Evolutionary conservation across 2,329 filamentous ascomycete genomes (phyloP).

Genomic region (Trematosphaeria pertusa): DNA sequence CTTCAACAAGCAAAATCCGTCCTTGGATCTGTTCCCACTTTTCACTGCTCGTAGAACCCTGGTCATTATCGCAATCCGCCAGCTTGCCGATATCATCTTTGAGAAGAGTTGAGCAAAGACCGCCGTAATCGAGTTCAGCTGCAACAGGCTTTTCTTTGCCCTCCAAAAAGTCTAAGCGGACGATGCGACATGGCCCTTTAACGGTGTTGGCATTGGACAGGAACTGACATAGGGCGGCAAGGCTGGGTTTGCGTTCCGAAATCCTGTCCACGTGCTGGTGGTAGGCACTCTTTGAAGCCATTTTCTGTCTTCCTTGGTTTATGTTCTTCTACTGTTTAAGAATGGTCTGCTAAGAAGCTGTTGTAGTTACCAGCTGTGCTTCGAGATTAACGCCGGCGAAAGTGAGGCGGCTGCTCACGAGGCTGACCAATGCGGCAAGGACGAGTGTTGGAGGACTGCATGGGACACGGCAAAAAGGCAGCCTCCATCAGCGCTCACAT

Average conservation of each 20-base stretch:
- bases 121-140: background rate
- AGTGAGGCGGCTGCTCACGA: too few relatives aligned
- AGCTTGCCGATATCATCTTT: background rate
- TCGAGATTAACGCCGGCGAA: too few relatives aligned
- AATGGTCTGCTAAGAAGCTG: too few relatives aligned
- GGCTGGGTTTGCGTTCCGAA: background rate
- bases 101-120: background rate
- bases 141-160: background rate
- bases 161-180: background rate
- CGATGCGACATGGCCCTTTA: background rate
- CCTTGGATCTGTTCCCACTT: background rate
- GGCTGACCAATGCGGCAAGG: too few relatives aligned
- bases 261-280: background rate
- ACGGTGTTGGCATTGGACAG: background rate
- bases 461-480: too few relatives aligned
- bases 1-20: background rate
- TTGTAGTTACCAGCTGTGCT: too few relatives aligned
- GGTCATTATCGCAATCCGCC: background rate
- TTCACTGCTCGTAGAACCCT: background rate
- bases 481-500: too few relatives aligned
- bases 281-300: too few relatives aligned
- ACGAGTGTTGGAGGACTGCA: too few relatives aligned
- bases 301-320: too few relatives aligned
- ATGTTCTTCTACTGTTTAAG: too few relatives aligned
- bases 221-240: background rate